Conservation (phyloP, 2,329 filamentous ascomycete species). For the Botrytis elliptica region DNA sequence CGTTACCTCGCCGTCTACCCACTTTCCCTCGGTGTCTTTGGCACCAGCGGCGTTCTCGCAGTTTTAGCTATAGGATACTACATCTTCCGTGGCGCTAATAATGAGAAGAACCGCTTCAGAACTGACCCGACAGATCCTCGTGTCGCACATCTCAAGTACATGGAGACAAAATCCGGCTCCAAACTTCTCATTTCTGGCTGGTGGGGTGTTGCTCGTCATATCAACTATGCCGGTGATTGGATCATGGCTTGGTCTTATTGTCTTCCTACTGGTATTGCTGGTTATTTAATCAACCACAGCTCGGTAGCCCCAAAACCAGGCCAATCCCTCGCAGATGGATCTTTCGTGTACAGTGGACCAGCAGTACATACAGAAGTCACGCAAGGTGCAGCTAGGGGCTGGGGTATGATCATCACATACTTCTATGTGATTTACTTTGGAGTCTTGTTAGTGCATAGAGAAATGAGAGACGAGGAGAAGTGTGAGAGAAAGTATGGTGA, state of each 20-base stretch:
- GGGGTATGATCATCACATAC: slow-evolving; percentile 86
- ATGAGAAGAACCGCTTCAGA: slow-evolving; percentile 91
- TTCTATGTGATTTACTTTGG: slow-evolving; percentile 95
- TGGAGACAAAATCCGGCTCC: slow-evolving; percentile 79
- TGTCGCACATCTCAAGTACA: slow-evolving; percentile 78
- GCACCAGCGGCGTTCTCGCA: slow-evolving; percentile 62
- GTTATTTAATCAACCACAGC: slow-evolving; percentile 66
- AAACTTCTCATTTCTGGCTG: slow-evolving; percentile 82
- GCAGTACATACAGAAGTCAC: slow-evolving; percentile 63
- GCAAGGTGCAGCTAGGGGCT: slow-evolving; percentile 72
- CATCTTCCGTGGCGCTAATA: slow-evolving; percentile 93
- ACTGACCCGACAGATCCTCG: slow-evolving; percentile 78
- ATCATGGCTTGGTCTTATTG: slow-evolving; percentile 89
- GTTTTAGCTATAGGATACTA: slow-evolving; percentile 75
- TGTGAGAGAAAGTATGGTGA: slow-evolving; percentile 87
- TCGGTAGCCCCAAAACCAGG: slow-evolving; percentile 52
- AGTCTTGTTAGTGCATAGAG: slow-evolving; percentile 79
- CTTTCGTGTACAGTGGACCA: slow-evolving; percentile 52
- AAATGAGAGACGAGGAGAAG: slow-evolving; percentile 85
- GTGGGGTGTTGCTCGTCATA: slow-evolving; percentile 90
- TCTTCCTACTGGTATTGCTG: slow-evolving; percentile 80
- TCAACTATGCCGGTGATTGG: slow-evolving; percentile 97
- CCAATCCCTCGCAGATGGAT: slow-evolving; percentile 47
- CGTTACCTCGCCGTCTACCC: slow-evolving; percentile 84
- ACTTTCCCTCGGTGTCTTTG: slow-evolving; percentile 68